A percentile compares a stretch with the other conserved stretches of the same genome.
Evolutionary conservation across 1,139 yeast species (phyloP).

Genomic region (Saccharomyces pastorianus): DNA sequence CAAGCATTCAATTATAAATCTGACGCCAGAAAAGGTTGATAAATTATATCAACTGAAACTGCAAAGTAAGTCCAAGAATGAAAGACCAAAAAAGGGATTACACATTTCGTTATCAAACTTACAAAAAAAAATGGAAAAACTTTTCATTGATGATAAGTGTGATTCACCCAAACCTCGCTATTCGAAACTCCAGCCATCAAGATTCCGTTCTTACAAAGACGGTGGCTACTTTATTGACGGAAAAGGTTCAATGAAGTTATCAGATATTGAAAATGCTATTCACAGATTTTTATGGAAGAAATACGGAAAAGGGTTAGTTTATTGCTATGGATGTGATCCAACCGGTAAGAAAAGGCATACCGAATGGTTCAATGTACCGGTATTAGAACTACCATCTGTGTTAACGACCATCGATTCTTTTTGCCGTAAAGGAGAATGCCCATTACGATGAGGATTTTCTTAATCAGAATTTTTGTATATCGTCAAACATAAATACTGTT

Average conservation of each 20-base stretch:
- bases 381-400: constrained; percentile 18
- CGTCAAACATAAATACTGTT: constrained; percentile 1
- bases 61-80: not conserved
- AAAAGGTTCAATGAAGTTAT: constrained; percentile 10
- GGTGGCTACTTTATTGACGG: constrained; percentile 24
- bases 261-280: constrained; percentile 19
- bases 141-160: not conserved
- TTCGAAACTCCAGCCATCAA: not conserved
- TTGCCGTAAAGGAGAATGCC: constrained; percentile 10
- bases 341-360: constrained; percentile 19
- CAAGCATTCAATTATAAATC: constrained; percentile 21
- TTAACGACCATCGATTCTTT: constrained; percentile 18
- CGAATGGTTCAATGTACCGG: constrained; percentile 29
- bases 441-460: no score
- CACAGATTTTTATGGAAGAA: constrained; percentile 26
- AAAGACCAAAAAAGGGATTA: constrained; percentile 1
- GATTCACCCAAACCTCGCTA: not conserved
- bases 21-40: constrained; percentile 21
- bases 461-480: no score
- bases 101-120: constrained; percentile 8
- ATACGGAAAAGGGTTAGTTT: constrained; percentile 26
- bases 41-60: constrained; percentile 5
- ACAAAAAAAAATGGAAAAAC: constrained; percentile 6
- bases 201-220: constrained; percentile 13
- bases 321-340: constrained; percentile 26